Evolutionary conservation across 2,329 filamentous ascomycete species (phyloP).

Genomic region (Ustulina deusta): DNA sequence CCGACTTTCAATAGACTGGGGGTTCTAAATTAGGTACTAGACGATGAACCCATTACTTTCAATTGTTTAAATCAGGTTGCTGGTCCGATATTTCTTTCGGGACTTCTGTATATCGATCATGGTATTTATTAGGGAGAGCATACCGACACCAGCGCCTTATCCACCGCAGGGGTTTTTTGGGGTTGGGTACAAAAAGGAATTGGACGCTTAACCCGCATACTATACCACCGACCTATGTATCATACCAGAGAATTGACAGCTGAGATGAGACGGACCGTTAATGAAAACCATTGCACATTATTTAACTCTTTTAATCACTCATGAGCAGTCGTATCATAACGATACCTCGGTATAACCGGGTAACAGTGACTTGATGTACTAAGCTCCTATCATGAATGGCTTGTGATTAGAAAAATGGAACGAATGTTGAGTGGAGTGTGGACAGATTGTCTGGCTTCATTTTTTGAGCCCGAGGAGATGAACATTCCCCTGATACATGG

Average conservation of each 20-base stretch:
- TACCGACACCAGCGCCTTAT: not conserved
- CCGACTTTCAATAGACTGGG: not conserved
- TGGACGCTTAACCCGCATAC: not conserved
- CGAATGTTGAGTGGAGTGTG: not conserved
- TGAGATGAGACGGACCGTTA: not conserved
- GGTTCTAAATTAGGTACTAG: not conserved
- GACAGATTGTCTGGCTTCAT: not conserved
- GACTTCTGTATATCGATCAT: not conserved
- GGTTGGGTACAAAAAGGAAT: not conserved
- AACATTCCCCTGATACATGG: no score
- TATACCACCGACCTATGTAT: slow-evolving; percentile 1
- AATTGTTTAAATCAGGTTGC: not conserved
- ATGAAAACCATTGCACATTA: not conserved
- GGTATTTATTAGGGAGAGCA: not conserved
- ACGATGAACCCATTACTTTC: slow-evolving; percentile 3
- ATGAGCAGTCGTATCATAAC: not conserved
- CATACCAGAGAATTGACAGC: not conserved
- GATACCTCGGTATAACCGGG: not conserved
- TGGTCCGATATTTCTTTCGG: not conserved
- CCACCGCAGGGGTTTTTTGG: not conserved
- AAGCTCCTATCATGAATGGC: not conserved
- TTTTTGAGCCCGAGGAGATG: not conserved
- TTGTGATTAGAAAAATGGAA: not conserved
- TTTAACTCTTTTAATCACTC: not conserved
- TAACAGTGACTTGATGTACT: not conserved